Conservation (phyloP, 148 eudicot genomes). For the Oxyria digyna region DNA sequence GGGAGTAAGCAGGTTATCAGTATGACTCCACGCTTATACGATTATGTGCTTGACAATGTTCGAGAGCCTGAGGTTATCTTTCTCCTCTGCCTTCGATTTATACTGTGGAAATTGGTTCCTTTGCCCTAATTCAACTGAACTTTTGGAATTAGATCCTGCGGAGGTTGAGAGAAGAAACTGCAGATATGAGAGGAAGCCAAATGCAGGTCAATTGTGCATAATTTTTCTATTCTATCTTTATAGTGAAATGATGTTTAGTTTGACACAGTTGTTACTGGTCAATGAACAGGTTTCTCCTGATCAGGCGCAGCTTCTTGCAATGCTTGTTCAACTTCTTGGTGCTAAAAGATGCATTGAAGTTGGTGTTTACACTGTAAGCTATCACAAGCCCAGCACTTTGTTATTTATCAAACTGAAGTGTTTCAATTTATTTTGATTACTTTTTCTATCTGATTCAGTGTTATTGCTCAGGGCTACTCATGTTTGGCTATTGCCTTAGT, state of each 20-base stretch:
- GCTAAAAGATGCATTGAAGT: slow-evolving; percentile 85
- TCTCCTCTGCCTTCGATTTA: not conserved
- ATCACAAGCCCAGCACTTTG: not conserved
- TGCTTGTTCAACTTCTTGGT: slow-evolving; percentile 87
- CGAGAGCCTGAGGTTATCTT: slow-evolving; percentile 54
- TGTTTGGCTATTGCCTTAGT: slow-evolving; percentile 87
- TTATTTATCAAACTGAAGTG: too few species aligned
- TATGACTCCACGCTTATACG: slow-evolving; percentile 62
- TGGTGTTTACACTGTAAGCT: slow-evolving; percentile 76
- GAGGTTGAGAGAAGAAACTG: slow-evolving; percentile 76
- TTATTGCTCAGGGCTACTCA: slow-evolving; percentile 59
- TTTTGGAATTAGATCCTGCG: slow-evolving; percentile 30
- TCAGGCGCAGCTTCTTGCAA: slow-evolving; percentile 89
- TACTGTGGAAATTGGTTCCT: not conserved
- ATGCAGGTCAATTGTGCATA: slow-evolving; percentile 66
- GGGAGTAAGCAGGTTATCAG: slow-evolving; percentile 71
- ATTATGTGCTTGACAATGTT: slow-evolving; percentile 57
- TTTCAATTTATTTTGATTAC: not conserved
- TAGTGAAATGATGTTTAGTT: not conserved
- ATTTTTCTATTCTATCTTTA: too few species aligned
- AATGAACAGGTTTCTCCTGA: slow-evolving; percentile 67
- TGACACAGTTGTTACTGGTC: not conserved
- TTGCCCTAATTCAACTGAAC: not conserved
- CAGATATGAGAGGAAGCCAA: slow-evolving; percentile 65
- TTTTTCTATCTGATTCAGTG: not conserved